A percentile compares a stretch with the other conserved stretches of the same genome.
phyloP scores from a whole-genome alignment of 1,284 basidiomycete species.

The Malassezia arunalokei region DNA sequence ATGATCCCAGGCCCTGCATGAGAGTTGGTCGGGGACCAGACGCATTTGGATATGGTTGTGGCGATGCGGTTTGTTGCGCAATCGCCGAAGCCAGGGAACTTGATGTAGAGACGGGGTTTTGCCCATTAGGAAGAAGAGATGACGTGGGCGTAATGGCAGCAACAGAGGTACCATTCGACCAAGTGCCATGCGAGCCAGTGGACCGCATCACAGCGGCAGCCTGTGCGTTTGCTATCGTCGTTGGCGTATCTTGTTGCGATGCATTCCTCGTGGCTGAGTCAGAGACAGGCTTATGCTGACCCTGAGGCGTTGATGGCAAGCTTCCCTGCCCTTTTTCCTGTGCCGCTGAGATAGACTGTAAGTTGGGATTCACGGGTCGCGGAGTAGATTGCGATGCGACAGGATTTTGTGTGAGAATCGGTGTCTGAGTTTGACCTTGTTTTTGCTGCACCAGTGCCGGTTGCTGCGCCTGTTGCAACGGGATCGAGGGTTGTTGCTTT shows the following conservation, averaged over 20 bases:
- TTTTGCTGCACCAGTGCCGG: not conserved
- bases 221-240: not conserved
- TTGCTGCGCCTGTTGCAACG: not conserved
- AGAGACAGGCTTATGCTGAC: slow-evolving; percentile 14
- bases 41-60: slow-evolving; percentile 33
- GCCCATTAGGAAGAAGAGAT: slow-evolving; percentile 1
- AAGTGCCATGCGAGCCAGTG: slow-evolving; percentile 1
- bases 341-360: not conserved
- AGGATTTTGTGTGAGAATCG: not conserved
- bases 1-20: slow-evolving; percentile 34
- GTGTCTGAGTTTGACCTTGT: not conserved
- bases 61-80: slow-evolving; percentile 12
- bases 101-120: not conserved
- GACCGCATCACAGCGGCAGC: slow-evolving; percentile 5
- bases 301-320: slow-evolving; percentile 14
- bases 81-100: slow-evolving; percentile 6
- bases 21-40: slow-evolving; percentile 32
- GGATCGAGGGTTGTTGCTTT: slow-evolving; percentile 4
- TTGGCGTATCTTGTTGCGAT: slow-evolving; percentile 3
- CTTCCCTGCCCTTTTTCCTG: not conserved
- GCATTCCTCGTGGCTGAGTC: slow-evolving; percentile 5
- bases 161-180: slow-evolving; percentile 1
- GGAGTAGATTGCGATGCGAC: not conserved
- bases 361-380: not conserved
- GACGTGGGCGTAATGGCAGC: slow-evolving; percentile 12